Evolutionary conservation across 2,329 filamentous ascomycete genomes (phyloP).

Genomic region (Endoconidiophora polonica): DNA sequence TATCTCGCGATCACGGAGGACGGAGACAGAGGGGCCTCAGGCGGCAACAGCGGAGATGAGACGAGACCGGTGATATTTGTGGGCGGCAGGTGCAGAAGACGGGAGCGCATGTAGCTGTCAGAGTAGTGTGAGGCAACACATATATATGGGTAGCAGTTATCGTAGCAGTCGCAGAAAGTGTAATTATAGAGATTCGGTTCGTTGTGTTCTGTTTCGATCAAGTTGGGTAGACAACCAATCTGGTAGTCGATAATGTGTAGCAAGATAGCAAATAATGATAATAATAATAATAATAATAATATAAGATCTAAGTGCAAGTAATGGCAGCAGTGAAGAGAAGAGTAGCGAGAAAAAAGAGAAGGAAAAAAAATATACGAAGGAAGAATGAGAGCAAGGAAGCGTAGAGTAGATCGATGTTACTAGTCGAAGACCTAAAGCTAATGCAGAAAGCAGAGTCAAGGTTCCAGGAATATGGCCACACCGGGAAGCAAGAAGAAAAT

Average conservation of each 20-base stretch:
- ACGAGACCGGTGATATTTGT: no score
- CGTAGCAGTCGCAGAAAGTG: not conserved
- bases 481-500: not conserved
- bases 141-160: not conserved
- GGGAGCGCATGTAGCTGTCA: not conserved
- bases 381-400: conserved; percentile 1
- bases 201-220: not conserved
- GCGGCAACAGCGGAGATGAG: no score
- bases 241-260: not conserved
- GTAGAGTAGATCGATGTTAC: no score
- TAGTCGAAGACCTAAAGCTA: no score
- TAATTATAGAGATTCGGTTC: not conserved
- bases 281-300: not conserved
- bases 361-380: not conserved
- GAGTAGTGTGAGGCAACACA: not conserved
- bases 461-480: no score
- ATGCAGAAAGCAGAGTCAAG: no score
- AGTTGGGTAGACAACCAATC: not conserved
- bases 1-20: conserved; percentile 8
- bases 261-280: not conserved
- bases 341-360: conserved; percentile 4
- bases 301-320: not conserved
- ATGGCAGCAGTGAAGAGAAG: conserved; percentile 1
- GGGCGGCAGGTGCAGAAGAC: no score
- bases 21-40: conserved; percentile 9